Base-by-base conservation (phyloP, 73 alveolate species). In the Blepharisma japonicum region DNA sequence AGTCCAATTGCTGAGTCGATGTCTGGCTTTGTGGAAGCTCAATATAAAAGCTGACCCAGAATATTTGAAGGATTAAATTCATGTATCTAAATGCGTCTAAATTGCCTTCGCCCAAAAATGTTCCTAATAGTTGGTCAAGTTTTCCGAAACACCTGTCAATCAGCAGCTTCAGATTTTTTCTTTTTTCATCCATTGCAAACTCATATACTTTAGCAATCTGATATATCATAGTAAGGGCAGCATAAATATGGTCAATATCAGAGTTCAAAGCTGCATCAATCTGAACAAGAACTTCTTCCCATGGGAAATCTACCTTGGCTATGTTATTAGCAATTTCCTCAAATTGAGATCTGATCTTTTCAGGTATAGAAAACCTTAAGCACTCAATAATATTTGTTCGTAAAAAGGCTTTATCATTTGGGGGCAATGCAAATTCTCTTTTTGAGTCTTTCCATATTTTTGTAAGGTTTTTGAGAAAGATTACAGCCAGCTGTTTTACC, bases 11-110 rank as follows among this genome's bases (percentile, higher is more conserved):
- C 76, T 54, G 72, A 25, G 48, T 55, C 5, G 55, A 54, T 4
- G 80, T 25, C 80, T 56, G 53, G 67, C 55, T 49, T 7, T 71
- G 79, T 66, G 86, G 77, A 47, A 88, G 39, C 21, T 55, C 55
- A 38, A 88, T 82, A 48, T 88, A 83, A 55, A 83, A 83, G 46
- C 90, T 27, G 6, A 68, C 79, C 80, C 86, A 88, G 76, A 84
- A 88, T 54, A 76, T 74, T 79, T 88, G 84, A 18, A 71, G 45
- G 70, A 79, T 38, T 20, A 80, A 21, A 20, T 0, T 51, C 78
- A 76, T 45, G 90, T 71, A 46, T 20, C 76, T 23, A 39, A 53
- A 42, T 3, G 85, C 87, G 32, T 25, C 71, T 67, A 38, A 81
- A 47, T 53, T 50, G 70, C 47, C 86, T 68, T 45, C 68, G 23